These are phyloP conservation scores for Asterophora parasitica DNA, from an alignment of 768 basidiomycete genomes.

Conservation along the genomic window DNA sequence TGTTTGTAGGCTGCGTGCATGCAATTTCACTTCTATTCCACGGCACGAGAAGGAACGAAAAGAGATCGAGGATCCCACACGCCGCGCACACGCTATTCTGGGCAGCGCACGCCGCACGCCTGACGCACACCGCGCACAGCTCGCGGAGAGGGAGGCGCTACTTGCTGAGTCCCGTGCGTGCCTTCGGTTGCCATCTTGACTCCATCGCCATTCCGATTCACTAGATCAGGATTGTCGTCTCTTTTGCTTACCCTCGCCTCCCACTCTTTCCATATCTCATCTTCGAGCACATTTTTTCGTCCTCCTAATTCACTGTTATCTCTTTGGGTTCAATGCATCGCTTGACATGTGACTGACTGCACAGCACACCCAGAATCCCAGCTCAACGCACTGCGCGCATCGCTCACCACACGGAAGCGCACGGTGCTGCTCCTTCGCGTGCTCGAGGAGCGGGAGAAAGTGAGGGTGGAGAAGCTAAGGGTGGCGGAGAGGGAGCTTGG, in stretches of 20 bases:
- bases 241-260: no score
- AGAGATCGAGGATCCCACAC: neutral
- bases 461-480: conserved; percentile 22
- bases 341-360: neutral
- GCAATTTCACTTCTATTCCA: no score
- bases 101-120: neutral
- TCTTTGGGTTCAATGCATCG: no score
- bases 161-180: conserved; percentile 10
- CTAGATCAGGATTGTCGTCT: no score
- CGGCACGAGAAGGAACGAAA: no score
- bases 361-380: neutral
- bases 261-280: no score
- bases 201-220: no score
- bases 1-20: no score
- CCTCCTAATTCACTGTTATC: no score
- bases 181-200: neutral
- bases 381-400: conserved; percentile 3
- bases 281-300: no score
- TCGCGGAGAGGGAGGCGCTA: conserved; percentile 13
- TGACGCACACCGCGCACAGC: conserved; percentile 2
- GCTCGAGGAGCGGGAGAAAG: conserved; percentile 21
- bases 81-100: conserved; percentile 2
- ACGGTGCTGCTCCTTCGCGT: conserved; percentile 18
- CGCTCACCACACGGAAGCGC: conserved; percentile 13
- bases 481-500: conserved; percentile 15